Evolutionary conservation across 106 monocot genomes (phyloP), one percentile per base, ranked within the genome.

Genomic region (Xerophyta viscosa): DNA sequence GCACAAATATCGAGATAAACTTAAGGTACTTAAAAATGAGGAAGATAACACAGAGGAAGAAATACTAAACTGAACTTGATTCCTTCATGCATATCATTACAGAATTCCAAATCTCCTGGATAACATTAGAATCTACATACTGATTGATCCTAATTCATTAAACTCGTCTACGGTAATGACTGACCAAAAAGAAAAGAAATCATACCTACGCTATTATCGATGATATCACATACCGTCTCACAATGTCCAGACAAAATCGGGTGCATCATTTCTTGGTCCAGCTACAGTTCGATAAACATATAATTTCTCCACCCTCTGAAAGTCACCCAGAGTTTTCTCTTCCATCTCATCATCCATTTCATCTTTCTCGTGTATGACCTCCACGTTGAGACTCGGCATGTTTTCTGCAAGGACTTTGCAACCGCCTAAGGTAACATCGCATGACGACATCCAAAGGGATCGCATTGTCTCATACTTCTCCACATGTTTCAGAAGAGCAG

Each of bases 391-490:
- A 14, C 48, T 48, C 20, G 66, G 73, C 66, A 73, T 55, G 29
- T 55, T 66, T 8, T 19, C 9, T 11, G 66, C 73, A 17, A 73
- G 66, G 8, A 21, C 46, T 13, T 56, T 73, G 66, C 73, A 73
- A 20, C 58, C 66, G 8, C 60, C 60, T 22, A 73, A 31, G 41
- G 60, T 73, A 47, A 73, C 73, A 41, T 41, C 33, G 29, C 73
- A 73, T 5, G 66, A 53, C 37, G 73, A 73, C 66, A 73, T 73
- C 73, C 73, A 73, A 73, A 73, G 73, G 61, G 73, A 73, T 73
- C 73, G 66, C 73, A 73, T 73, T 60, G 73, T 73, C 50, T 66
- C 66, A 7, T 66, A 72, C 66, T 70, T 83, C 15, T 42, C 39
- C 12, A 73, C 70, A 20, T 74, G 61, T 7, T 21, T 65, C 49